These are phyloP conservation scores for Sclerotinia subarctica DNA, from an alignment of 2,329 filamentous ascomycete species.

Conservation along the genomic window DNA sequence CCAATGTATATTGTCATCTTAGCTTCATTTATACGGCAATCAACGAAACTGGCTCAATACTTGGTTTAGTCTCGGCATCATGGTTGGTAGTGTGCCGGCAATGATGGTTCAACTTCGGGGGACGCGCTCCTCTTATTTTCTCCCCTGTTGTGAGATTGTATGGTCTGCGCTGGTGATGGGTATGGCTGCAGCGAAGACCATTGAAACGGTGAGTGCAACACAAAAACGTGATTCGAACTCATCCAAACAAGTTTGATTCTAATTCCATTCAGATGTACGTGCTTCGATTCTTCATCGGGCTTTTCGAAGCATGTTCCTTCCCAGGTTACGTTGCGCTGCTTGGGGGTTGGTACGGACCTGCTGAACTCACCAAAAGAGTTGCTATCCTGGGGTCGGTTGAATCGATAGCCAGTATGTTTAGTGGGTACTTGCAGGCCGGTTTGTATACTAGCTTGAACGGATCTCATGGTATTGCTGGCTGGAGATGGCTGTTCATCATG, in stretches of 20 bases:
- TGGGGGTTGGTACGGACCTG: constrained; percentile 45
- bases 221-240: too few species aligned
- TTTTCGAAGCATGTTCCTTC: constrained; percentile 43
- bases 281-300: constrained; percentile 28
- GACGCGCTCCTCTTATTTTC: constrained; percentile 28
- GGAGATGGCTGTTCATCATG: constrained; percentile 48
- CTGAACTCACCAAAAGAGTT: constrained; percentile 43
- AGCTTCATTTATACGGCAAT: constrained; percentile 48
- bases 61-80: constrained; percentile 47
- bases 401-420: constrained; percentile 42
- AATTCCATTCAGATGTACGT: constrained; percentile 35
- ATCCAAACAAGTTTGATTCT: not conserved
- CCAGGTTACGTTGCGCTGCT: constrained; percentile 42
- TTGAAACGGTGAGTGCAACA: constrained; percentile 1
- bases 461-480: constrained; percentile 39
- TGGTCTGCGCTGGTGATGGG: constrained; percentile 7
- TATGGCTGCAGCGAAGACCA: constrained; percentile 17
- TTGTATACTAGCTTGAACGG: constrained; percentile 43
- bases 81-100: constrained; percentile 24
- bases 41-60: constrained; percentile 51
- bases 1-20: not conserved
- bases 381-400: constrained; percentile 42
- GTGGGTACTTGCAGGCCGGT: constrained; percentile 44
- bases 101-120: constrained; percentile 23
- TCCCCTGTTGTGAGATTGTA: constrained; percentile 17